A percentile compares a stretch with the other conserved stretches of the same genome.
Evolutionary conservation across 257 asterid species (phyloP).

Genomic region (Perilla frutescens): DNA sequence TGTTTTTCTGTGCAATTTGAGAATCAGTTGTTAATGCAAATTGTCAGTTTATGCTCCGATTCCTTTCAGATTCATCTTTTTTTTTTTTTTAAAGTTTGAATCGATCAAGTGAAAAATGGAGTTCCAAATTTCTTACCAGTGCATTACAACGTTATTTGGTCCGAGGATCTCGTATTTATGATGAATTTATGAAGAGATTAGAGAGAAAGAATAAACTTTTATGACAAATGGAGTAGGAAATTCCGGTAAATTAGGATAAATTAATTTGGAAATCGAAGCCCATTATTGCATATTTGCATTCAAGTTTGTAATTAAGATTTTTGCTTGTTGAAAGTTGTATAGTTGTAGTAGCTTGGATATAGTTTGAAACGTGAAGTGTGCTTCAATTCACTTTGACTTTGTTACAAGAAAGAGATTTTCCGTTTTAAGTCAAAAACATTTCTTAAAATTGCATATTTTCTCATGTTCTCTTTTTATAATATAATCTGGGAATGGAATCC

Average conservation of each 20-base stretch:
- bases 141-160: not conserved
- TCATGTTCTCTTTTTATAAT: not conserved
- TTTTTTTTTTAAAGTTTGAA: not conserved
- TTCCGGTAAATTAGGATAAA: constrained; percentile 29
- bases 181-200: not conserved
- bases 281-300: constrained; percentile 41
- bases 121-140: not conserved
- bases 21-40: constrained; percentile 1
- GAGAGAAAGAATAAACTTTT: not conserved
- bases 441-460: not conserved
- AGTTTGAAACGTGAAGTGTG: constrained; percentile 3
- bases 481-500: not conserved
- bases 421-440: constrained; percentile 7
- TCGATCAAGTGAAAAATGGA: not conserved
- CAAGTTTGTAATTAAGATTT: constrained; percentile 19
- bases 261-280: constrained; percentile 28
- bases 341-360: constrained; percentile 3
- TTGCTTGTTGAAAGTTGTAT: constrained; percentile 1
- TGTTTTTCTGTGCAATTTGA: not conserved
- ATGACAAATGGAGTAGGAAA: constrained; percentile 23
- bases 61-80: not conserved
- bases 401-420: not conserved
- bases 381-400: constrained; percentile 23
- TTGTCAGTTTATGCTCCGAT: not conserved
- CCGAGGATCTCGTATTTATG: constrained; percentile 21